Percentiles rank a stretch among this genome's conserved stretches.
Evolutionary conservation across 2,329 filamentous ascomycete genomes (phyloP).

Genomic region (Claviceps cyperi): DNA sequence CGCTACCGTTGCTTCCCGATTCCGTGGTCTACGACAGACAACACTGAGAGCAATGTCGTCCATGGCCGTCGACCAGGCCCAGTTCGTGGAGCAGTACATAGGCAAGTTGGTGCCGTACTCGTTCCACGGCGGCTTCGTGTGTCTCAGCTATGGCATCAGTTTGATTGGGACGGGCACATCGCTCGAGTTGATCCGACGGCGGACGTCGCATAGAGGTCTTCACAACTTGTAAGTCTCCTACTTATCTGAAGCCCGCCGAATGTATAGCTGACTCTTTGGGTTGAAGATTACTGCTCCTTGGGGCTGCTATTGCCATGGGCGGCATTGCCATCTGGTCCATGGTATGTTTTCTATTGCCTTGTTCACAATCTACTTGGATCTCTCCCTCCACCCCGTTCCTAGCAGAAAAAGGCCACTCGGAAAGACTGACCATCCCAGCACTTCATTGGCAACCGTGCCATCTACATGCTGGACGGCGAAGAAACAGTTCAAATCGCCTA

Average conservation of each 20-base stretch:
- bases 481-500: slow-evolving; percentile 56
- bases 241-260: neutral
- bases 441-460: slow-evolving; percentile 63
- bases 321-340: slow-evolving; percentile 63
- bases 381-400: no score
- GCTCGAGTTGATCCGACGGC: slow-evolving; percentile 65
- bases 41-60: slow-evolving; percentile 3
- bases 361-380: no score
- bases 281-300: slow-evolving; percentile 45
- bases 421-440: neutral
- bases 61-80: slow-evolving; percentile 4
- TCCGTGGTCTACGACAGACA: no score
- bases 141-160: slow-evolving; percentile 63
- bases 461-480: slow-evolving; percentile 50
- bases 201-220: slow-evolving; percentile 52
- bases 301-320: slow-evolving; percentile 56
- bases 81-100: slow-evolving; percentile 26
- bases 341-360: slow-evolving; percentile 21
- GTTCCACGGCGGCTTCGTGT: slow-evolving; percentile 47
- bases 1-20: no score
- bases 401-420: no score
- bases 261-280: neutral
- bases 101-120: slow-evolving; percentile 31
- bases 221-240: slow-evolving; percentile 49
- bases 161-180: slow-evolving; percentile 65